These are phyloP conservation scores for Saposhnikovia divaricata DNA, from an alignment of 129 eudicot species.

Conservation along the genomic window DNA sequence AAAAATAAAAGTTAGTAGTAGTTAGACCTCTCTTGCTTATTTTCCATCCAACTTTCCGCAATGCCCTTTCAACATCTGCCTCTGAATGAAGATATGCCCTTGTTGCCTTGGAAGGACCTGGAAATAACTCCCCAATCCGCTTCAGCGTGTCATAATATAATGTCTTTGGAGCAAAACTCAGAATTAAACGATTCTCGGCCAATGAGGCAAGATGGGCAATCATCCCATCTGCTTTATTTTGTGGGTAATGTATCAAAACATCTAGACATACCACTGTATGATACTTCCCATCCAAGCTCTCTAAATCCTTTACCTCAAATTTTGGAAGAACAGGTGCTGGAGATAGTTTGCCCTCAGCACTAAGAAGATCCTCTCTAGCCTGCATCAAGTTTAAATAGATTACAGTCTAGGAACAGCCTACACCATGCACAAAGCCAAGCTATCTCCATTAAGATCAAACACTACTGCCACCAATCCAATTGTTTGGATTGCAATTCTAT, in stretches of 20 bases:
- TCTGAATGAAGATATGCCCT: conserved; percentile 97
- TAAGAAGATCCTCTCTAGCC: conserved; percentile 66
- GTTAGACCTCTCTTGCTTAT: conserved; percentile 70
- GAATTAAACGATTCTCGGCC: conserved; percentile 70
- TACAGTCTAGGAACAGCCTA: background rate
- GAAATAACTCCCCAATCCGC: conserved; percentile 93
- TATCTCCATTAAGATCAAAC: background rate
- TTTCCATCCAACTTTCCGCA: conserved; percentile 87
- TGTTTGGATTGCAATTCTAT: background rate
- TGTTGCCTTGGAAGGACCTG: conserved; percentile 98
- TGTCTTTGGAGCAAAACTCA: conserved; percentile 96
- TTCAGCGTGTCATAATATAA: conserved; percentile 67
- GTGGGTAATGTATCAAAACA: conserved; percentile 95
- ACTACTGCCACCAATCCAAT: background rate
- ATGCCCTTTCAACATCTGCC: conserved; percentile 88
- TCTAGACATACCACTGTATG: conserved; percentile 86
- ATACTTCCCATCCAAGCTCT: conserved; percentile 78
- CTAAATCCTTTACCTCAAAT: conserved; percentile 89
- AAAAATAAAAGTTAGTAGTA: conserved; percentile 87
- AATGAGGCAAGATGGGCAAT: conserved; percentile 90
- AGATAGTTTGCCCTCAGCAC: conserved; percentile 34
- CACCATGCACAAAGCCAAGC: background rate
- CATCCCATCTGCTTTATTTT: conserved; percentile 92
- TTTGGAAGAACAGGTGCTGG: conserved; percentile 50
- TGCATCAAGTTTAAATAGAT: conserved; percentile 21